Base-by-base conservation (phyloP, 345 rosid genomes). In the Lepidium africanum region DNA sequence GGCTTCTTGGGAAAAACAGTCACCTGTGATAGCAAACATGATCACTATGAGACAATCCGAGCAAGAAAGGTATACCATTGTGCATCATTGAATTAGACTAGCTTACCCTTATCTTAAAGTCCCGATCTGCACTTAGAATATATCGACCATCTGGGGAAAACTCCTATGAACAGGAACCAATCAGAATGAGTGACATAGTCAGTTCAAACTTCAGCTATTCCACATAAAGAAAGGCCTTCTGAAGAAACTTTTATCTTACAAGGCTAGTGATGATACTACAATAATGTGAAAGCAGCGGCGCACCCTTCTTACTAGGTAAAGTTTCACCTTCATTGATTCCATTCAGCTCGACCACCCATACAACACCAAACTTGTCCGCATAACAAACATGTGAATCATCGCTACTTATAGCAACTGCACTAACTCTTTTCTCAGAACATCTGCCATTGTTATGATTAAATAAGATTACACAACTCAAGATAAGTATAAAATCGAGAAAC, bases 361-460 rank as follows among this genome's bases (percentile, higher is more conserved):
- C 96, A 78, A 84, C 94, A 81, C 98, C 98, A 75, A 95, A 95
- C 76, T 91, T 91, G 72, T 95, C 98, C 59, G 98, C 92, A 70
- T 83, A 95, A 64, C 97, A 91, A 60, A 85, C 88, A 79, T 83
- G 59, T 46, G 67, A 73, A 19, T 83, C 91, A 70, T 89, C 85
- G 25, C 79, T 69, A 75, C 89, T 86, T 66, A 95, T 64, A 47
- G 96, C 87, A 72, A 89, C 80, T 5, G 98, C 92, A 21, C 77
- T 88, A 72, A 88, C 97, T 89, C 92, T 86, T 87, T 95, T 95
- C 78, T 95, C 98, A 48, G 94, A 85, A 19, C 58, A 82, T 69
- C 99, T 89, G 82, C 42, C 43, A 63, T 47, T 5, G 27, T 11
- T 7, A 23, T 35, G 11, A 35, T n/a, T 1, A 11, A 7, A 56